Conservation (phyloP, 805 yeast genomes). For the Kodamaea kaohsiungensis region DNA sequence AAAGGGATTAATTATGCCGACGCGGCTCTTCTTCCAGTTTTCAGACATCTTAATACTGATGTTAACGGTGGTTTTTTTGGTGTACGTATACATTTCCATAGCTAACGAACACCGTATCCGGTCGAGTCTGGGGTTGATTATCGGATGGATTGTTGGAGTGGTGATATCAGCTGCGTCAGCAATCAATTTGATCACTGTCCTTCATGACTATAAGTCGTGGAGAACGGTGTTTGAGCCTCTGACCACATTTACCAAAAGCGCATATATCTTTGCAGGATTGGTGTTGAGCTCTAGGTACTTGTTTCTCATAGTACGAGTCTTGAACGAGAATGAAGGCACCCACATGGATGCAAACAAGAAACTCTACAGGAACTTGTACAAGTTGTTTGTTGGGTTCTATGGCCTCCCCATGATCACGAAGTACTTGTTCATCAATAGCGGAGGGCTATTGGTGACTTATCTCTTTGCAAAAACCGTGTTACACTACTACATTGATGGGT, state of each 20-base stretch:
- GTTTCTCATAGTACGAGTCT: constrained; percentile 19
- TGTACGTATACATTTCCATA: constrained; percentile 28
- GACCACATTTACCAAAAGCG: constrained; percentile 22
- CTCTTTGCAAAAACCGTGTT: constrained; percentile 9
- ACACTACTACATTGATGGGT: constrained; percentile 15
- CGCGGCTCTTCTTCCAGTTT: constrained; percentile 5
- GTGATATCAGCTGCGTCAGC: constrained; percentile 30
- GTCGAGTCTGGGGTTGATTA: constrained; percentile 34
- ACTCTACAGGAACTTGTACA: constrained; percentile 23
- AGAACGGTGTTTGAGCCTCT: constrained; percentile 28
- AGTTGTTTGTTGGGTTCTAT: constrained; percentile 30
- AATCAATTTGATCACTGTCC: constrained; percentile 20
- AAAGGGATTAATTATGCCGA: constrained; percentile 3
- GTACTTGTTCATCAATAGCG: constrained; percentile 20
- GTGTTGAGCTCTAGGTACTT: constrained; percentile 32
- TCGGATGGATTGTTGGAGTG: constrained; percentile 37
- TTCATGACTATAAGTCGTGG: constrained; percentile 24
- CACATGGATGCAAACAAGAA: constrained; percentile 1
- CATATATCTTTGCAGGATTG: constrained; percentile 25
- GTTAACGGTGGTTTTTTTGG: constrained; percentile 14
- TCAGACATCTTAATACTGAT: constrained; percentile 1
- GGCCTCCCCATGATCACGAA: constrained; percentile 28
- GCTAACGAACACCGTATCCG: constrained; percentile 36
- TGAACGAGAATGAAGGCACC: constrained; percentile 4
- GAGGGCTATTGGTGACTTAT: constrained; percentile 14